phyloP scores from a whole-genome alignment of 352 stramenopile species.

The Phytophthora colocasiae region DNA sequence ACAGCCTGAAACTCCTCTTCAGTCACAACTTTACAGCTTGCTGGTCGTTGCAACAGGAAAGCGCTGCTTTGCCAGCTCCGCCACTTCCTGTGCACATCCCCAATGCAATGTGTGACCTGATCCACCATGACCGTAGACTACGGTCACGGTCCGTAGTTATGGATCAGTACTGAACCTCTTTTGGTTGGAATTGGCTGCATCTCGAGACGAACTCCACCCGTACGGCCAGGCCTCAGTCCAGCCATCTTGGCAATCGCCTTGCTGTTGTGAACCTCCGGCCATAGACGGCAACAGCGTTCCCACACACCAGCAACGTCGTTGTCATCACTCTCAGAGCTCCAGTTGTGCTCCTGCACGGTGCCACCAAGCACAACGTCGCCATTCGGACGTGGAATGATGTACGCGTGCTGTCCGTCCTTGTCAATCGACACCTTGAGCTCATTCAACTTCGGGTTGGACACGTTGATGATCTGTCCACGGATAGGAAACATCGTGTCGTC shows the following conservation, averaged over 20 bases:
- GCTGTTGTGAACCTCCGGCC: constrained; percentile 53
- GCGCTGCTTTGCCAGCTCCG: constrained; percentile 39
- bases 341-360: constrained; percentile 71
- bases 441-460: constrained; percentile 61
- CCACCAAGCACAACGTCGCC: constrained; percentile 70
- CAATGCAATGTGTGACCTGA: constrained; percentile 77
- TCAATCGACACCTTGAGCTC: constrained; percentile 45
- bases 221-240: constrained; percentile 55
- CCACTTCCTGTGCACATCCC: constrained; percentile 67
- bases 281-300: constrained; percentile 53
- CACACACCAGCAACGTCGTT: constrained; percentile 54
- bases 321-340: constrained; percentile 47
- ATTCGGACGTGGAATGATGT: constrained; percentile 68
- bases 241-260: constrained; percentile 51
- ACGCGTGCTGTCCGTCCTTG: constrained; percentile 56
- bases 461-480: constrained; percentile 72
- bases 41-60: constrained; percentile 4
- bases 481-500: constrained; percentile 64
- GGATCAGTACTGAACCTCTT: constrained; percentile 55
- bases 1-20: neutral
- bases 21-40: constrained; percentile 12
- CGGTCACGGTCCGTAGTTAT: too few relatives aligned
- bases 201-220: constrained; percentile 55
- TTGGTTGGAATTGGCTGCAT: constrained; percentile 40
- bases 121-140: constrained; percentile 57